A percentile compares a stretch with the other conserved stretches of the same genome.
phyloP scores from a whole-genome alignment of 345 rosid species.

The Eucalyptus melliodora region DNA sequence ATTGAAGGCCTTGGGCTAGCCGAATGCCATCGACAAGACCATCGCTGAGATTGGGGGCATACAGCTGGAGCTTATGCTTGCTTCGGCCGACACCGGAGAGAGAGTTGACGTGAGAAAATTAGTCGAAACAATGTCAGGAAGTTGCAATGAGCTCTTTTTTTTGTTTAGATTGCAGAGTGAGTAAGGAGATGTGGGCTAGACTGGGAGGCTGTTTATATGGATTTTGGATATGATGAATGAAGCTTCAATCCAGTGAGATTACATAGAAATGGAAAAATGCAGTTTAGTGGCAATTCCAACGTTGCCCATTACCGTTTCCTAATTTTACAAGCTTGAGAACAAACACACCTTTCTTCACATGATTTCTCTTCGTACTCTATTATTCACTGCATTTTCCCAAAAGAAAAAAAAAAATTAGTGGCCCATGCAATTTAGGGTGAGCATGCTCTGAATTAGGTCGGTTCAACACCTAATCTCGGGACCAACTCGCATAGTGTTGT shows the following conservation, averaged over 20 bases:
- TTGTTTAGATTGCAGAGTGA: not conserved
- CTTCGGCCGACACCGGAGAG: constrained; percentile 37
- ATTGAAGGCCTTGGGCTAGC: no score
- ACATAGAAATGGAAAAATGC: not conserved
- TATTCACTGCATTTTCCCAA: no score
- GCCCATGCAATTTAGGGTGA: not conserved
- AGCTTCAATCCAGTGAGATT: not conserved
- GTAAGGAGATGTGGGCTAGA: not conserved
- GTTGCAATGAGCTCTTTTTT: not conserved
- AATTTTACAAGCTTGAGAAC: not conserved
- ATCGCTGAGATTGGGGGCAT: not conserved
- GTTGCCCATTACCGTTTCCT: not conserved
- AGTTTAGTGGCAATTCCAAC: not conserved
- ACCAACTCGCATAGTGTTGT: no score
- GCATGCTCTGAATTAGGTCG: no score
- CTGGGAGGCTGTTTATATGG: not conserved
- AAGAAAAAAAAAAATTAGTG: no score
- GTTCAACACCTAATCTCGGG: accelerated
- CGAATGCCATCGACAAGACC: constrained; percentile 8
- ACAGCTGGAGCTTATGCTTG: constrained; percentile 50
- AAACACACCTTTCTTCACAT: not conserved
- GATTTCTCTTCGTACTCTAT: not conserved
- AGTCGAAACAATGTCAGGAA: not conserved
- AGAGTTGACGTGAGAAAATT: constrained; percentile 30
- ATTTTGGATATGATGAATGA: not conserved